Evolutionary conservation across 306 rosid genomes (phyloP).

Genomic region (Pueraria montana): DNA sequence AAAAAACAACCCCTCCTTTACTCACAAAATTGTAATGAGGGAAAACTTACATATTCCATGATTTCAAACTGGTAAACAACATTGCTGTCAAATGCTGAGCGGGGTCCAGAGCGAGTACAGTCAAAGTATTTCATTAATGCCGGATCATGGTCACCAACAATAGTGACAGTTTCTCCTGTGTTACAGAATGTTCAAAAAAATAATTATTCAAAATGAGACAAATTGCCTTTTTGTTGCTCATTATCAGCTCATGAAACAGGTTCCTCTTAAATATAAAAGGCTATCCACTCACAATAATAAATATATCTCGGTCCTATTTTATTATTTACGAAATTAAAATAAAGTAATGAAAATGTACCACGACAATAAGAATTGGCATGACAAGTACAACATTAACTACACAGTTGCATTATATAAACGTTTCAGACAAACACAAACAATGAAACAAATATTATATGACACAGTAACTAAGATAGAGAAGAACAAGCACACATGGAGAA

Average conservation of each 20-base stretch:
- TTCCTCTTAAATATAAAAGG: not conserved
- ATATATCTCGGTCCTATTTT: conserved; percentile 5
- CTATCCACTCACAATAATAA: not conserved
- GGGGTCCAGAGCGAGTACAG: conserved; percentile 67
- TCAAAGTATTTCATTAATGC: conserved; percentile 83
- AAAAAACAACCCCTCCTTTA: conserved; percentile 12
- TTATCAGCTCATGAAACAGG: conserved; percentile 1
- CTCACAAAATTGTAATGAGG: conserved; percentile 1
- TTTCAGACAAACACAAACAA: conserved; percentile 32
- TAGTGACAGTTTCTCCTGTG: conserved; percentile 89
- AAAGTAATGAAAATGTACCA: conserved; percentile 24
- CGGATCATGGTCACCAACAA: conserved; percentile 92
- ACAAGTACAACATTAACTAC: conserved; percentile 21
- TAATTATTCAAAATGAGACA: conserved; percentile 11
- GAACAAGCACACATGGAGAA: conserved; percentile 21
- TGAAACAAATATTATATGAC: not conserved
- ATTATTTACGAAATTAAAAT: not conserved
- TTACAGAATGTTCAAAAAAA: conserved; percentile 6
- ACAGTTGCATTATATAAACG: conserved; percentile 13
- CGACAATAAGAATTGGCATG: conserved; percentile 13
- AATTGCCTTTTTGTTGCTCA: not conserved
- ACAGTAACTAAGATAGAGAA: conserved; percentile 36
- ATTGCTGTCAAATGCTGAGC: conserved; percentile 65
- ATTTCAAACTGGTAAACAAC: conserved; percentile 85
- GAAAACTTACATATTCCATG: conserved; percentile 92